Base-by-base conservation (phyloP, 2,329 filamentous ascomycete genomes). In the Dothidotthia symphoricarpi region DNA sequence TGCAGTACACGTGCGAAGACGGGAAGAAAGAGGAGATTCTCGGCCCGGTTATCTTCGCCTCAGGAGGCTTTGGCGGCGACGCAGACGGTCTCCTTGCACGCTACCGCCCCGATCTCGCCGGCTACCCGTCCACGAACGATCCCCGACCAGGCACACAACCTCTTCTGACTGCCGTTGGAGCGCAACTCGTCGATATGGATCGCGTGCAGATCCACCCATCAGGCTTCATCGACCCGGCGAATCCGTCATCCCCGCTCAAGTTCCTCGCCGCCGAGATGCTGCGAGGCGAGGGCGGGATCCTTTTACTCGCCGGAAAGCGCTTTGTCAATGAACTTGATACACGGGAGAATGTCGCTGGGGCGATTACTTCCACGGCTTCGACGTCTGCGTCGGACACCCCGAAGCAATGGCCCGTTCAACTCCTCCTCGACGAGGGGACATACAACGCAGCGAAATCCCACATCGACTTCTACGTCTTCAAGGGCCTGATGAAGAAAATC, bases 261-360 rank as follows among this genome's bases (percentile, higher is more conserved):
- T 79, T 84, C 50, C 72, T 84, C 3, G 80, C 80, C 0, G 81
- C 81, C 0, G 81, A 85, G 59, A 69, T 81, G 41, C 66, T 85
- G 16, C 68, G 81, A 3, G 81, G 80, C 0, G 80, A 83, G 51
- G 81, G 81, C 0, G 81, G 80, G 0, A 73, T 83, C 3, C 48
- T 84, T 17, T 61, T 84, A 7, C 15, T 38, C 2, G 36, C 59
- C n/a, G 78, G 79, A 0, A 67, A 68, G 39, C 64, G 81, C 11
- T 83, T 84, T 40, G 66, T 82, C n/a, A 75, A 84, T 47, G 81
- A 85, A 59, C 66, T 83, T 48, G 70, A 76, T n/a, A 82, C 74
- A 2, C 63, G 81, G 3, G 77, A 82, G 34, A 65, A 73, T 4
- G 71, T 83, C 8, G 80, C 79, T 29, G 64, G 69, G 2, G 71